Evolutionary conservation across 2,329 filamentous ascomycete genomes (phyloP).

Genomic region (Fusarium proliferatum): DNA sequence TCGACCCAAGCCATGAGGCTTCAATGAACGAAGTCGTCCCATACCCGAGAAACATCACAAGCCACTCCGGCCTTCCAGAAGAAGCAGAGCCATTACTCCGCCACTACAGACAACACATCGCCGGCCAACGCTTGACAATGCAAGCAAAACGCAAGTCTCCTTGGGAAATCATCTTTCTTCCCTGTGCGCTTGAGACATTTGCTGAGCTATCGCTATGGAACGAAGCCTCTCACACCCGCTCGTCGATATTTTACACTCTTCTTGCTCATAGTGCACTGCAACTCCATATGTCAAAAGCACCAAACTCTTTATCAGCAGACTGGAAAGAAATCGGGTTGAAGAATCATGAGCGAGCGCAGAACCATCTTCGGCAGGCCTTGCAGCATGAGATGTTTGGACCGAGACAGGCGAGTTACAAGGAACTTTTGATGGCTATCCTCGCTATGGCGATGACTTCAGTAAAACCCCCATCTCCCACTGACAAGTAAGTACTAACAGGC

Average conservation of each 20-base stretch:
- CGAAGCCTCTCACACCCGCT: conserved; percentile 50
- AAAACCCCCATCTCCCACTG: rapidly evolving
- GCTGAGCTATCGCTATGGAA: conserved; percentile 57
- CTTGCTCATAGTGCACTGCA: conserved; percentile 58
- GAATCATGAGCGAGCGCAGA: conserved; percentile 48
- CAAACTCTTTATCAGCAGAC: conserved; percentile 15
- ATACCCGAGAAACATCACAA: not conserved
- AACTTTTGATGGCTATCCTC: conserved; percentile 57
- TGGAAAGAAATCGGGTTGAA: conserved; percentile 46
- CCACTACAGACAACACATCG: conserved; percentile 45
- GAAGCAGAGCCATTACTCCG: conserved; percentile 45
- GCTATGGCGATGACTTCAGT: conserved; percentile 43
- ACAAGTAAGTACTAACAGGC: not conserved
- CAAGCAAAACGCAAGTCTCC: conserved; percentile 53
- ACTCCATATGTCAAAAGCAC: conserved; percentile 42
- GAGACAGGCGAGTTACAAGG: conserved; percentile 56
- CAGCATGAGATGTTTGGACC: conserved; percentile 48
- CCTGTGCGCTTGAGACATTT: conserved; percentile 54
- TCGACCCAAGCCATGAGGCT: not conserved
- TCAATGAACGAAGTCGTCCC: not conserved
- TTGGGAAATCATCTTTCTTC: conserved; percentile 57
- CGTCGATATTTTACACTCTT: conserved; percentile 53
- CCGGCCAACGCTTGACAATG: conserved; percentile 43
- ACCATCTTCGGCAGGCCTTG: conserved; percentile 49
- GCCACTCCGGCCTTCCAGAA: conserved; percentile 13